phyloP scores from a whole-genome alignment of 345 rosid species.

The Salix arbutifolia region DNA sequence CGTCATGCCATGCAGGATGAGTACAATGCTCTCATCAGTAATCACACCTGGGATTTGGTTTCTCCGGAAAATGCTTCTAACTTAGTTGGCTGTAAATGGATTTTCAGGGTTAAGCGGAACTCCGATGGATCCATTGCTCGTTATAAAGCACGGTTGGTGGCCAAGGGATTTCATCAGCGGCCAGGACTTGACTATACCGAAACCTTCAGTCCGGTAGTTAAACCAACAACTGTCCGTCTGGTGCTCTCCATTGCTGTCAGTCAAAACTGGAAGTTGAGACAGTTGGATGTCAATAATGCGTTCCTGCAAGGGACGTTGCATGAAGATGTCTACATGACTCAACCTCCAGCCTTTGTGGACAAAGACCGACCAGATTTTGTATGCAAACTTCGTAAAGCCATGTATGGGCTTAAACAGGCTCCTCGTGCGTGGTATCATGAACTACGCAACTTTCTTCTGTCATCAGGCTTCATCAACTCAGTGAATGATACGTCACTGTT shows the following conservation, averaged over 20 bases:
- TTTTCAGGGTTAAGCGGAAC: not conserved
- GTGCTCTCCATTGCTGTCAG: not conserved
- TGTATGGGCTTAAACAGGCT: not conserved
- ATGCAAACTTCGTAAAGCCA: not conserved
- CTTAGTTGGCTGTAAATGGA: not conserved
- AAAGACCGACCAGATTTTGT: not conserved
- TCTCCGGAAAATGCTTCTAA: not conserved
- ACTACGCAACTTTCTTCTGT: rapidly evolving
- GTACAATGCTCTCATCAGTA: not conserved
- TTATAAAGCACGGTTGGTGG: not conserved
- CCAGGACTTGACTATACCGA: not conserved
- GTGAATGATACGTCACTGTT: not conserved
- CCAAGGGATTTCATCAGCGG: not conserved
- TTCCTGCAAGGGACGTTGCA: not conserved
- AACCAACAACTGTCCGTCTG: not conserved
- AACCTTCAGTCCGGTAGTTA: not conserved
- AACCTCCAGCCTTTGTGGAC: not conserved
- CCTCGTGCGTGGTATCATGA: not conserved
- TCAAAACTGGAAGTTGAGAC: not conserved
- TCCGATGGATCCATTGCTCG: not conserved
- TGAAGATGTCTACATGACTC: not conserved
- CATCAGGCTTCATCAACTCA: too few species aligned
- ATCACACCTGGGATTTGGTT: not conserved
- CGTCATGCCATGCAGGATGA: too few species aligned
- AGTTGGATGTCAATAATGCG: too few species aligned